Evolutionary conservation across 2,329 filamentous ascomycete species (phyloP).

Genomic region (Fusarium graminum): DNA sequence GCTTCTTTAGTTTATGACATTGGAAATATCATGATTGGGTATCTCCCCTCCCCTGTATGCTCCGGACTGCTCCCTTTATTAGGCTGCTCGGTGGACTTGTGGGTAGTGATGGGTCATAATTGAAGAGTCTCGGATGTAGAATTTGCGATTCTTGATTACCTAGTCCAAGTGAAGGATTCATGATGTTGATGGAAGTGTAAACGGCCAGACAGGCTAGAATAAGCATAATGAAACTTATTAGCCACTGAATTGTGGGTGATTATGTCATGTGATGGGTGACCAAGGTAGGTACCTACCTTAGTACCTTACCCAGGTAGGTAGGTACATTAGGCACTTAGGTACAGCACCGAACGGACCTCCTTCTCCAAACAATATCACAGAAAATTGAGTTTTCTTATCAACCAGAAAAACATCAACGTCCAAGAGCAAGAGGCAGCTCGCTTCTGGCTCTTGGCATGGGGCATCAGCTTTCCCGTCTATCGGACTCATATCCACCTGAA

Average conservation of each 20-base stretch:
- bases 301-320: no score
- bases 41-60: background rate
- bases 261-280: background rate
- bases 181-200: background rate
- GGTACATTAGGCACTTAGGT: no score
- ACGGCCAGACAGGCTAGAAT: background rate
- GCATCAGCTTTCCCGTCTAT: constrained; percentile 9
- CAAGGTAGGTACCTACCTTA: background rate
- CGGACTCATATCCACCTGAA: constrained; percentile 24
- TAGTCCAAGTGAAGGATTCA: background rate
- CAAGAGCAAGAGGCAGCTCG: constrained; percentile 3
- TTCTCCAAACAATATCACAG: background rate
- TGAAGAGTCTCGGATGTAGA: background rate
- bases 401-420: background rate
- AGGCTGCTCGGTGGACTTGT: background rate
- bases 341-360: no score
- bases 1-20: constrained; percentile 9
- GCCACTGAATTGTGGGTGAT: background rate
- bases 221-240: background rate
- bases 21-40: constrained; percentile 11
- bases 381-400: background rate
- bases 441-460: constrained; percentile 12
- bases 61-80: background rate
- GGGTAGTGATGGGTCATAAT: background rate
- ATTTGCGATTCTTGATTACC: background rate